Conservation (phyloP, 495 filamentous ascomycete species). For the Neurospora intermedia region DNA sequence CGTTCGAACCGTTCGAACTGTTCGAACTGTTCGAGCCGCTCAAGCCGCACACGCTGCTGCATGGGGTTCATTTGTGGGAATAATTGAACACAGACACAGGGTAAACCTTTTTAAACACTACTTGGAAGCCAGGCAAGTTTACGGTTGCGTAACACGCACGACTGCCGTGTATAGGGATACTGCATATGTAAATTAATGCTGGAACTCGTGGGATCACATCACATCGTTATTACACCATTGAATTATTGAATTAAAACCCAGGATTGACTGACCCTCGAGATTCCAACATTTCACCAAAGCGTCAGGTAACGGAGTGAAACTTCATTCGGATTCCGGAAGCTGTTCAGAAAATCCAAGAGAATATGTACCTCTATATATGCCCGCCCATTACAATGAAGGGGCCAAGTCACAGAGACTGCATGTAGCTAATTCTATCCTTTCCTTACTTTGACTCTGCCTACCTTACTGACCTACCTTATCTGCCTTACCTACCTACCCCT, state of each 20-base stretch:
- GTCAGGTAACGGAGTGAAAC: not conserved
- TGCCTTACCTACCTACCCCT: no score
- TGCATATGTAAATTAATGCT: not conserved
- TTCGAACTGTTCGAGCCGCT: not conserved
- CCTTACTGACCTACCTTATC: not conserved
- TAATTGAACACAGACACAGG: not conserved
- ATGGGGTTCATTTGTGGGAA: not conserved
- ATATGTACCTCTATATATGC: not conserved
- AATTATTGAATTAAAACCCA: not conserved
- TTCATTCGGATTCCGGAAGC: not conserved
- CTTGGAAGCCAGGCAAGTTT: not conserved
- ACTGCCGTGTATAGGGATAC: not conserved
- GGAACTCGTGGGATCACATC: not conserved
- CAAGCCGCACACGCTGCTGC: not conserved
- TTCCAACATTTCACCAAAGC: not conserved
- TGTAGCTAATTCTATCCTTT: not conserved
- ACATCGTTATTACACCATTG: not conserved
- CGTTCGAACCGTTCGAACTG: not conserved
- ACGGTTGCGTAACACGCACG: not conserved
- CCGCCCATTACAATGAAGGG: not conserved
- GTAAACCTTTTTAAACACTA: not conserved
- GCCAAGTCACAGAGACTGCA: not conserved
- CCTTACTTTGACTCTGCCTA: not conserved
- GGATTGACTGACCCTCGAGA: not conserved
- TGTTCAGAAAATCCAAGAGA: not conserved